Conservation (phyloP, 345 rosid genomes). For the Corchorus olitorius region DNA sequence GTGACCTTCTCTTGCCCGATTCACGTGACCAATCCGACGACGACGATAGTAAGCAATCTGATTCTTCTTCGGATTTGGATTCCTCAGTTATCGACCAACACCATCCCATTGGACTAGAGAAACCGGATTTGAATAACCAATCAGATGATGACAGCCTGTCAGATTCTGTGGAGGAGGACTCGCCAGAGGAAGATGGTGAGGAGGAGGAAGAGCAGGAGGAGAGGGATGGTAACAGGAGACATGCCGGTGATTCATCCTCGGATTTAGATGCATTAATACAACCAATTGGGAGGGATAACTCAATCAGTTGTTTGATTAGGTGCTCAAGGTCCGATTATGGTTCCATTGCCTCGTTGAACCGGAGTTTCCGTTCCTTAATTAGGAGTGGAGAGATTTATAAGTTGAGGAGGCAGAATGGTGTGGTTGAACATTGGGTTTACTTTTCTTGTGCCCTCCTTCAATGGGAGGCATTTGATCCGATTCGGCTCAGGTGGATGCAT, state of each 20-base stretch:
- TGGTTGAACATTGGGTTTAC: conserved; percentile 88
- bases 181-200: background rate
- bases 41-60: background rate
- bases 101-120: background rate
- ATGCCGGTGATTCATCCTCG: conserved; percentile 47
- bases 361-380: conserved; percentile 64
- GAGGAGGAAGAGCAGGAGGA: conserved; percentile 16
- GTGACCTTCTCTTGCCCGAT: background rate
- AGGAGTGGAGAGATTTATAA: conserved; percentile 73
- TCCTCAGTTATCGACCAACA: background rate
- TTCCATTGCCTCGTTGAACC: conserved; percentile 66
- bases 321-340: conserved; percentile 91
- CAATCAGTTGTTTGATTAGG: conserved; percentile 65
- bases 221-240: conserved; percentile 22
- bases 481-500: conserved; percentile 73
- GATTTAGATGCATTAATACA: conserved; percentile 66
- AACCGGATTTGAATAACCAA: background rate
- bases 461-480: conserved; percentile 93
- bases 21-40: conserved; percentile 14
- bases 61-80: conserved; percentile 7
- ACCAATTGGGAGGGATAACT: conserved; percentile 75
- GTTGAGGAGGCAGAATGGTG: conserved; percentile 53
- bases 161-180: conserved; percentile 10
- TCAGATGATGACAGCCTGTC: conserved; percentile 3
- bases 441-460: conserved; percentile 83